These are phyloP conservation scores for Allomyces javanicus DNA, from an alignment of 192 early-diverging fungal genomes.

Conservation along the genomic window DNA sequence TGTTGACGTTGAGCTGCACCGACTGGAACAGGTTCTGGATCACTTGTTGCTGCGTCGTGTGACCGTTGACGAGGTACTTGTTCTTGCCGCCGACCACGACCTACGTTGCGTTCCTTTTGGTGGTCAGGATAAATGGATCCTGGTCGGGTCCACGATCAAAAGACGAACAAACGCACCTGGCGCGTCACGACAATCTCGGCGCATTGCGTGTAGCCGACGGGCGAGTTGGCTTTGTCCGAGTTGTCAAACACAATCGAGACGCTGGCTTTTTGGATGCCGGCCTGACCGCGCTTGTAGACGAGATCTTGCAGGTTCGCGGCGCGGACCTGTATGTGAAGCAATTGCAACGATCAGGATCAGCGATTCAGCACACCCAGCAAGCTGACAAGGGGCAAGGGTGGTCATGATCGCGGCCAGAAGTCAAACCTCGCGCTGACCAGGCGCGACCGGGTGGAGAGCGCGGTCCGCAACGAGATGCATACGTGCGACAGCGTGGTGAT, in stretches of 20 bases:
- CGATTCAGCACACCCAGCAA: not conserved
- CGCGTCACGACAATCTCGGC: constrained; percentile 83
- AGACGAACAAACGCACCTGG: constrained; percentile 43
- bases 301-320: constrained; percentile 85
- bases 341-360: too few relatives aligned
- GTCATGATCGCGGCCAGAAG: not conserved
- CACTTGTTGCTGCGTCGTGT: constrained; percentile 66
- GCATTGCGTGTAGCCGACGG: constrained; percentile 68
- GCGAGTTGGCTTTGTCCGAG: constrained; percentile 56
- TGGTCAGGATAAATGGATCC: not conserved
- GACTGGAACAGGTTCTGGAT: constrained; percentile 89
- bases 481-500: constrained; percentile 84
- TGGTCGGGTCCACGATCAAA: not conserved
- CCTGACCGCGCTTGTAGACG: constrained; percentile 97
- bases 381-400: not conserved
- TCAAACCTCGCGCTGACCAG: not conserved
- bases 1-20: constrained; percentile 96
- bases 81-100: constrained; percentile 74
- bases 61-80: constrained; percentile 95
- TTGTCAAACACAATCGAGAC: constrained; percentile 96
- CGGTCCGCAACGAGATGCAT: constrained; percentile 3
- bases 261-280: constrained; percentile 91
- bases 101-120: constrained; percentile 12
- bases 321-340: constrained; percentile 35
- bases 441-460: not conserved